Conservation (phyloP, 2,329 filamentous ascomycete species). For the Lecanicillium sp. region DNA sequence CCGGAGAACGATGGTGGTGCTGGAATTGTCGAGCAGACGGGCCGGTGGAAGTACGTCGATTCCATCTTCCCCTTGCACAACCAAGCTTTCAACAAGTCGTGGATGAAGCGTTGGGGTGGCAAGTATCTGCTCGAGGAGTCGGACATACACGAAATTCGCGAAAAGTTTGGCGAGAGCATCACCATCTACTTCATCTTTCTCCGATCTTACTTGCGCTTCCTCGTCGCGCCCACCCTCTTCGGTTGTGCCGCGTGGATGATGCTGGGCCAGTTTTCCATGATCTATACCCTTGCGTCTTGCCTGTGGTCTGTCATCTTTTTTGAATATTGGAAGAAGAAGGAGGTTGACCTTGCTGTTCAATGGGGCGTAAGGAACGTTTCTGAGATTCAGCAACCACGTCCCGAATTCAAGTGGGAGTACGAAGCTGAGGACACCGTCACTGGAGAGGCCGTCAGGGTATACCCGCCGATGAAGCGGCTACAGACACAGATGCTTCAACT, state of each 20-base stretch:
- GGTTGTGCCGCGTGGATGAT: constrained; percentile 73
- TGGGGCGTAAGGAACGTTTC: constrained; percentile 88
- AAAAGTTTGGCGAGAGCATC: constrained; percentile 74
- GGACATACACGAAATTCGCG: constrained; percentile 66
- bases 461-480: constrained; percentile 68
- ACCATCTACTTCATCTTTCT: constrained; percentile 96
- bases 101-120: constrained; percentile 68
- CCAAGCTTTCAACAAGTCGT: constrained; percentile 63
- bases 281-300: constrained; percentile 71
- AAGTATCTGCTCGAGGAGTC: constrained; percentile 59
- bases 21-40: constrained; percentile 61
- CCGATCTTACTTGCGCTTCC: constrained; percentile 80
- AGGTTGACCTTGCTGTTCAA: constrained; percentile 74
- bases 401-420: constrained; percentile 72
- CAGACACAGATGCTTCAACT: constrained; percentile 72
- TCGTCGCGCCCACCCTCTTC: constrained; percentile 73
- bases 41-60: constrained; percentile 65
- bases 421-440: constrained; percentile 73
- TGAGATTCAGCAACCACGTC: constrained; percentile 67
- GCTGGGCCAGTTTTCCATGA: constrained; percentile 74
- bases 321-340: constrained; percentile 94
- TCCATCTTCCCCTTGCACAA: constrained; percentile 77
- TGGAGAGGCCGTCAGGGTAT: constrained; percentile 68
- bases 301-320: constrained; percentile 89
- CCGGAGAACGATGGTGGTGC: constrained; percentile 69